Evolutionary conservation across 2,329 filamentous ascomycete genomes (phyloP).

Genomic region (Ampelomyces quisqualis): DNA sequence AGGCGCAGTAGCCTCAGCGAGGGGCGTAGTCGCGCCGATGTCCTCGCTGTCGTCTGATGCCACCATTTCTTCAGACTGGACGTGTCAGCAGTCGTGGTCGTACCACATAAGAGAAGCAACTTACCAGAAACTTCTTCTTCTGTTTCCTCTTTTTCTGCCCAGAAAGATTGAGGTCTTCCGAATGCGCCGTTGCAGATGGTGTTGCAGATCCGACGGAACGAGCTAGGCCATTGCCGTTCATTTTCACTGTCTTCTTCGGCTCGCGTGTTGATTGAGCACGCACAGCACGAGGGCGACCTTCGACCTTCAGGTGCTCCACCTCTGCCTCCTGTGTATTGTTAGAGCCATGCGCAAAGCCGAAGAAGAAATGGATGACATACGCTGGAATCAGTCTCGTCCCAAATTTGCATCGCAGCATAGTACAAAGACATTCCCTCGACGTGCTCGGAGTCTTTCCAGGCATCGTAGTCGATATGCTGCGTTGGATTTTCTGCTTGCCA

Average conservation of each 20-base stretch:
- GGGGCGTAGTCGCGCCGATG: constrained; percentile 9
- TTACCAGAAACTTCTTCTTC: constrained; percentile 33
- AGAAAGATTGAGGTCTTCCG: constrained; percentile 23
- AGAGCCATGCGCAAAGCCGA: constrained; percentile 10
- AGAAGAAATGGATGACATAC: constrained; percentile 20
- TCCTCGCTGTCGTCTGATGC: constrained; percentile 33
- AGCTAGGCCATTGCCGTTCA: constrained; percentile 27
- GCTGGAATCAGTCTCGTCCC: constrained; percentile 30
- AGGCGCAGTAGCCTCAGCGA: constrained; percentile 12
- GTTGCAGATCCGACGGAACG: constrained; percentile 18
- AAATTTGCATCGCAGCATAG: constrained; percentile 31
- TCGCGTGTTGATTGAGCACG: constrained; percentile 23
- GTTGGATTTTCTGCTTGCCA: constrained; percentile 27
- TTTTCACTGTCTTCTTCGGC: constrained; percentile 28
- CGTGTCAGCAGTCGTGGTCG: constrained; percentile 12
- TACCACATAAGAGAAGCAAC: background rate
- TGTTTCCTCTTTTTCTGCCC: constrained; percentile 34
- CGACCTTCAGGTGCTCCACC: constrained; percentile 12
- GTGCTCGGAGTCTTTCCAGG: constrained; percentile 32
- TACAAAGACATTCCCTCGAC: constrained; percentile 34
- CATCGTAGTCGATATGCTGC: constrained; percentile 32
- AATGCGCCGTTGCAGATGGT: constrained; percentile 15
- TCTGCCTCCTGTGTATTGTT: constrained; percentile 32
- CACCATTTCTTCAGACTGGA: constrained; percentile 35
- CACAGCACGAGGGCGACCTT: constrained; percentile 21